Percentiles rank a stretch among this genome's conserved stretches.
phyloP scores from a whole-genome alignment of 2,329 filamentous ascomycete genomes.

The Cadophora sp. region DNA sequence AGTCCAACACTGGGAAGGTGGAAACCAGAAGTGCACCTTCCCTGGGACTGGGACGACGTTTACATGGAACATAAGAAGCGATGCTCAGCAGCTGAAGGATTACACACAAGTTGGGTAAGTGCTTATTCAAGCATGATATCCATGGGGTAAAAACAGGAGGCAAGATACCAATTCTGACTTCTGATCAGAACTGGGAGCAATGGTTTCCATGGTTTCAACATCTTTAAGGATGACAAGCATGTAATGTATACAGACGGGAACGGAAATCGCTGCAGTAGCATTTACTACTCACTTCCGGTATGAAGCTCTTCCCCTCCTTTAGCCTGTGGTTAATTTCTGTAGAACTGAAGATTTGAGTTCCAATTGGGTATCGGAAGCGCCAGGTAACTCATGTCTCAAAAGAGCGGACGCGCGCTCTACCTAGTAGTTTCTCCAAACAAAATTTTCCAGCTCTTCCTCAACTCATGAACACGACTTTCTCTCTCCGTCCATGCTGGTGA shows the following conservation, averaged over 20 bases:
- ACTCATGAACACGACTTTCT: background rate
- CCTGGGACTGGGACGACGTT: conserved; percentile 12
- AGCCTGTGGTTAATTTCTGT: background rate
- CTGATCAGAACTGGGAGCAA: conserved; percentile 11
- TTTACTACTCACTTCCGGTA: conserved; percentile 13
- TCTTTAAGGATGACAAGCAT: conserved; percentile 20
- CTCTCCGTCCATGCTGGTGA: background rate
- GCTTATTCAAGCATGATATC: background rate
- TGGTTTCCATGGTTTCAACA: conserved; percentile 8
- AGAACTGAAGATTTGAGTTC: background rate
- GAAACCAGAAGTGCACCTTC: conserved; percentile 11
- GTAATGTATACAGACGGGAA: conserved; percentile 18
- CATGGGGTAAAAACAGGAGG: no score
- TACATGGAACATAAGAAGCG: background rate
- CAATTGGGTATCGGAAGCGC: background rate
- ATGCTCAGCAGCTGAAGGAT: conserved; percentile 8
- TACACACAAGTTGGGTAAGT: conserved; percentile 16
- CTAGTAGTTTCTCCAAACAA: background rate
- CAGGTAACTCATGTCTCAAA: background rate
- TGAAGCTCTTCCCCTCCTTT: background rate
- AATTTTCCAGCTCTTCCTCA: background rate
- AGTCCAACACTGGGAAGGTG: conserved; percentile 1
- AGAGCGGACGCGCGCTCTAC: background rate
- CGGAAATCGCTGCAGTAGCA: conserved; percentile 10
- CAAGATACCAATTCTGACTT: background rate